Evolutionary conservation across 331 rosid genomes (phyloP), one percentile per base, ranked within the genome.

Genomic region (Rosa hybrid): DNA sequence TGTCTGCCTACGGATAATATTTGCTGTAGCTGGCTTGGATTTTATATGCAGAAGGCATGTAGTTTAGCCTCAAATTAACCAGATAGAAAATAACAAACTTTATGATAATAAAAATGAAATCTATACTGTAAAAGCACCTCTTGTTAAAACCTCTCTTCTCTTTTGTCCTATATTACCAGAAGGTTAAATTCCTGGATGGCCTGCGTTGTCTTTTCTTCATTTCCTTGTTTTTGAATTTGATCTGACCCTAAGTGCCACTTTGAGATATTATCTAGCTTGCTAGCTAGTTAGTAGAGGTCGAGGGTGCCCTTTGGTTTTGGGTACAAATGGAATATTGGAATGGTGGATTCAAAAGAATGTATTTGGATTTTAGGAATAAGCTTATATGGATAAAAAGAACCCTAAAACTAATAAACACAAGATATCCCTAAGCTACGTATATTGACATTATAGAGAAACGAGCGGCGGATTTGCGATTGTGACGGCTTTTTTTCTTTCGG

Each of bases 21-120:
- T 59, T 75, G 44, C 12, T 75, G 78, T 57, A 57, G 70, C 12
- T 6, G 13, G 39, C 68, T 74, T 74, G 68, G 78, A 74, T 41
- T 54, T 20, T 53, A 12, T 73, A 38, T 53, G 59, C 12, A 10
- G 60, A 20, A 18, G 34, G 30, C 64, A 39, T 51, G 17, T 30
- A 17, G 11, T 38, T 21, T 75, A 75, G 70, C 78, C 41, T 23
- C 21, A 12, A 16, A 27, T 27, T 27, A 27, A 13, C 8, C 42
- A 59, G 46, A 57, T 4, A 23, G 50, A 67, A 48, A 20, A 41
- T 10, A 41, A 2, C 27, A 53, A 65, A 65, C 70, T 65, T 44
- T 9, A 27, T 9, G 42, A 48, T 27, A 48, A 25, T 14, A 68
- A 3, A 8, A 20, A 68, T 42, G 16, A 63, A 63, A 63, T 12